These are phyloP conservation scores for Carallia brachiata DNA, from an alignment of 345 rosid species.

Conservation along the genomic window DNA sequence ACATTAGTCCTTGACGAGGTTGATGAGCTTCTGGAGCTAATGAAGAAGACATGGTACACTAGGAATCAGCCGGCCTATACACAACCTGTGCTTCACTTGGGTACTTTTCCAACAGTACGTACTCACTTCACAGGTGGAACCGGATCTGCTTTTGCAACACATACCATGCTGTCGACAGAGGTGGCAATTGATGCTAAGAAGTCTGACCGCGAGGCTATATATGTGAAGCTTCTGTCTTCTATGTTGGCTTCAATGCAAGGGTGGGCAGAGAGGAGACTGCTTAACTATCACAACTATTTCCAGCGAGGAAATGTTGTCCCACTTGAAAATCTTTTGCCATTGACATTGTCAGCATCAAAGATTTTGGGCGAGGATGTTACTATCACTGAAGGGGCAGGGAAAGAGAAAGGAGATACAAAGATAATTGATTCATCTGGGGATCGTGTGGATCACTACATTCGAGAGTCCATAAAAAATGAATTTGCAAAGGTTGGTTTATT, in stretches of 20 bases:
- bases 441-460: constrained; percentile 65
- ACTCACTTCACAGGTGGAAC: constrained; percentile 57
- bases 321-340: constrained; percentile 66
- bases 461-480: constrained; percentile 68
- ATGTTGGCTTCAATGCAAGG: constrained; percentile 67
- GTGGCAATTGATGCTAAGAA: constrained; percentile 74
- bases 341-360: constrained; percentile 63
- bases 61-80: constrained; percentile 66
- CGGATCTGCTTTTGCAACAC: constrained; percentile 73
- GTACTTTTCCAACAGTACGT: constrained; percentile 83
- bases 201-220: constrained; percentile 57
- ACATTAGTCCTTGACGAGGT: constrained; percentile 83
- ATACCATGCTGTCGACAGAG: constrained; percentile 63
- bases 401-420: constrained; percentile 44
- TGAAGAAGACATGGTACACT: constrained; percentile 92
- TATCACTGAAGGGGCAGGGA: constrained; percentile 42
- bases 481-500: constrained; percentile 53
- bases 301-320: constrained; percentile 52
- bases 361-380: constrained; percentile 66
- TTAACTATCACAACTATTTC: constrained; percentile 68
- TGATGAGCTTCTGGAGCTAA: constrained; percentile 79
- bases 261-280: constrained; percentile 83
- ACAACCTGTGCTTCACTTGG: constrained; percentile 84
- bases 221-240: constrained; percentile 55
- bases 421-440: constrained; percentile 48